These are phyloP conservation scores for Mucor irregularis DNA, from an alignment of 371 early-diverging fungal genomes.

Conservation along the genomic window DNA sequence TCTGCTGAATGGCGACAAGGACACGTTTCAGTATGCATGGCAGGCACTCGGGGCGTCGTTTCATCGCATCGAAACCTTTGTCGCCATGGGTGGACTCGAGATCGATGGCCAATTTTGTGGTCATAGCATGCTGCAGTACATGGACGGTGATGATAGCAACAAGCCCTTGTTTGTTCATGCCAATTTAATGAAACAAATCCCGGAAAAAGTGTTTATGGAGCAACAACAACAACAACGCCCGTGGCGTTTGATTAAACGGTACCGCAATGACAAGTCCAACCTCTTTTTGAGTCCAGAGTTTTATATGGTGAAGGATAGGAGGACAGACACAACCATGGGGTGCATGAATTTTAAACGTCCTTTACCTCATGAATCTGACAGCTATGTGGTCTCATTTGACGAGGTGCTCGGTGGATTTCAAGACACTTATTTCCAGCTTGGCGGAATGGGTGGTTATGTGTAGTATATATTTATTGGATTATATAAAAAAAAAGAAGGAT, in stretches of 20 bases:
- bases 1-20: conserved; percentile 44
- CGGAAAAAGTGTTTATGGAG: conserved; percentile 20
- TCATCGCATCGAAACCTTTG: conserved; percentile 26
- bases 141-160: background rate
- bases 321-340: too few relatives aligned
- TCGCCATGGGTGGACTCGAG: conserved; percentile 37
- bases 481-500: background rate
- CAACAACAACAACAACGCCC: conserved; percentile 20
- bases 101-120: conserved; percentile 33
- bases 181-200: conserved; percentile 40
- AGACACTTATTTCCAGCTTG: conserved; percentile 30
- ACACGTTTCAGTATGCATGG: conserved; percentile 48
- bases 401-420: conserved; percentile 27
- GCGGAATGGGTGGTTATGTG: conserved; percentile 22
- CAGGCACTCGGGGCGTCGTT: conserved; percentile 30
- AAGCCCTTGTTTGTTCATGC: conserved; percentile 40
- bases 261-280: conserved; percentile 17
- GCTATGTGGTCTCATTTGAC: conserved; percentile 24
- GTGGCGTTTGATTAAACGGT: conserved; percentile 35
- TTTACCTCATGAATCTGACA: conserved; percentile 18
- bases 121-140: conserved; percentile 43
- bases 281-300: background rate
- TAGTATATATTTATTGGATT: background rate
- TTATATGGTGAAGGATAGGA: background rate
- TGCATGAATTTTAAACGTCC: conserved; percentile 34